Percentiles rank a stretch among this genome's conserved stretches.
Evolutionary conservation across 495 filamentous ascomycete genomes (phyloP).

Genomic region (Hyaloscypha bicolor): DNA sequence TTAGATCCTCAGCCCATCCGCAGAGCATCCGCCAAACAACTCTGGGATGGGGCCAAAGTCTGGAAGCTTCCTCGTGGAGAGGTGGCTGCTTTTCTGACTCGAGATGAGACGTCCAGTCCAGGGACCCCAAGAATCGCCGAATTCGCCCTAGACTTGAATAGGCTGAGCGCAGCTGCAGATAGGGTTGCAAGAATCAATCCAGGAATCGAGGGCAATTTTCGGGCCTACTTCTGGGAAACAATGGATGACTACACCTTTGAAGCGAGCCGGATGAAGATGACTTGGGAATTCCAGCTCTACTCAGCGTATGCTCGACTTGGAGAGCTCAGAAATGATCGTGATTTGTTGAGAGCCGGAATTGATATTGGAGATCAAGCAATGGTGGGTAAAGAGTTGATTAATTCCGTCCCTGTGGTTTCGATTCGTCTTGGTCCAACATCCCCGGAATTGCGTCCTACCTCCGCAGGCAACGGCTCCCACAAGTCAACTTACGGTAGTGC

Average conservation of each 20-base stretch:
- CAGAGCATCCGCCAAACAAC: slow-evolving; percentile 2
- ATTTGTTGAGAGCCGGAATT: slow-evolving; percentile 22
- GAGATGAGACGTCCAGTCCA: neutral
- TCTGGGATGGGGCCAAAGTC: slow-evolving; percentile 10
- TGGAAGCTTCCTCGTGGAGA: slow-evolving; percentile 4
- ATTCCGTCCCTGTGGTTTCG: slow-evolving; percentile 27
- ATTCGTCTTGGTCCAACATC: slow-evolving; percentile 23
- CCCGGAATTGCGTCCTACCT: neutral
- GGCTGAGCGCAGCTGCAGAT: neutral
- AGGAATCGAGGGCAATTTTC: neutral
- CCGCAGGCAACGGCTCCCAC: neutral
- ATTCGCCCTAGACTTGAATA: neutral
- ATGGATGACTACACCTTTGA: neutral
- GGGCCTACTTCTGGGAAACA: neutral
- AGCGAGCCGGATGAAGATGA: neutral
- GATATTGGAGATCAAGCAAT: slow-evolving; percentile 14
- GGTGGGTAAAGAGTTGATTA: slow-evolving; percentile 17
- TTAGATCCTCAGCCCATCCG: neutral
- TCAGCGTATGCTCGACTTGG: slow-evolving; percentile 20
- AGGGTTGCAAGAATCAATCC: neutral
- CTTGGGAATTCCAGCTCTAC: slow-evolving; percentile 22
- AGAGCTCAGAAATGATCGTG: slow-evolving; percentile 27
- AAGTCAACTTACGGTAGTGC: too few relatives aligned
- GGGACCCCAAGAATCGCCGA: neutral
- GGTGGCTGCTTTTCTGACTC: slow-evolving; percentile 12